These are phyloP conservation scores for Boletus reticulatus DNA, from an alignment of 768 basidiomycete genomes.

Conservation along the genomic window DNA sequence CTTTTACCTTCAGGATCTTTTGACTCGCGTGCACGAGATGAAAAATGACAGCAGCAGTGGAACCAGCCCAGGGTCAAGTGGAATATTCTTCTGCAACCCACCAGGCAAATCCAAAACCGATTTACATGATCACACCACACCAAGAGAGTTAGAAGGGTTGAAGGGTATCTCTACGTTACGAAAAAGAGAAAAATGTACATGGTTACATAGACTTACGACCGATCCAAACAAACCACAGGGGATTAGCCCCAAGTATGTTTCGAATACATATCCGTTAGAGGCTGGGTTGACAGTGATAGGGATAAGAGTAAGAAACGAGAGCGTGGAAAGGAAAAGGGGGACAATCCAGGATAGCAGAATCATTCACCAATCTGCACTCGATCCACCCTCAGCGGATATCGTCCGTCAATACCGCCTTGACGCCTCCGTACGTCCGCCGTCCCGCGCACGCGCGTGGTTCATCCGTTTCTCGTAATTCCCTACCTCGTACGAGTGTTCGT, in stretches of 20 bases:
- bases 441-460: conserved; percentile 71
- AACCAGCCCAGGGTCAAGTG: no score
- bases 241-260: neutral
- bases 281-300: conserved; percentile 6
- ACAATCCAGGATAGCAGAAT: conserved; percentile 11
- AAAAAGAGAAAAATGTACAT: conserved; percentile 17
- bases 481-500: conserved; percentile 20
- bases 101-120: no score
- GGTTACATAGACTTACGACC: conserved; percentile 21
- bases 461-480: conserved; percentile 49
- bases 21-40: no score
- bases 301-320: conserved; percentile 10
- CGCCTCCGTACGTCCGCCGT: conserved; percentile 83
- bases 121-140: no score
- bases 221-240: conserved; percentile 10
- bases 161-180: conserved; percentile 29
- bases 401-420: conserved; percentile 65
- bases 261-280: conserved; percentile 22
- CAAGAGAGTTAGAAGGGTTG: neutral
- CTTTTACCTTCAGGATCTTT: no score
- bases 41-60: no score
- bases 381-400: conserved; percentile 21
- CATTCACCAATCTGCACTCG: conserved; percentile 5
- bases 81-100: no score
- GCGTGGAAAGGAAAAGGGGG: neutral